These are phyloP conservation scores for Gentiana straminea DNA, from an alignment of 257 asterid genomes.

Conservation along the genomic window DNA sequence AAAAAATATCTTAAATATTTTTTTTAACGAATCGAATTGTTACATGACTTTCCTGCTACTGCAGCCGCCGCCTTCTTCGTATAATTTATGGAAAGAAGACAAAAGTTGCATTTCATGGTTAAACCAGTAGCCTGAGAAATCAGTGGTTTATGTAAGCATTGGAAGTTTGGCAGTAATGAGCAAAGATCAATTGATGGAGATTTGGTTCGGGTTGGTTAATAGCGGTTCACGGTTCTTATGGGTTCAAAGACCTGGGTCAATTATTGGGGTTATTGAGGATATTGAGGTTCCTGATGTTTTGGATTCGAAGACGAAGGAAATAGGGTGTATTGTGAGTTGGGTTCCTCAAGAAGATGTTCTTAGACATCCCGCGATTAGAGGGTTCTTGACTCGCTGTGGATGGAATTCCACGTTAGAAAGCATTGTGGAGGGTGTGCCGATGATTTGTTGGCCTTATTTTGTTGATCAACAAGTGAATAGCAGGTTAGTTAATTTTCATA, in stretches of 20 bases:
- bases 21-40: too few species aligned
- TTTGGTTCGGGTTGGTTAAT: slow-evolving; percentile 48
- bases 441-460: slow-evolving; percentile 57
- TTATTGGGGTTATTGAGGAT: slow-evolving; percentile 10
- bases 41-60: too few species aligned
- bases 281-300: slow-evolving; percentile 16
- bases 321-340: slow-evolving; percentile 52
- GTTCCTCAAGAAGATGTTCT: slow-evolving; percentile 58
- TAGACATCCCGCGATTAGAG: slow-evolving; percentile 43
- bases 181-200: slow-evolving; percentile 30
- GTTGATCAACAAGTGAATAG: slow-evolving; percentile 59
- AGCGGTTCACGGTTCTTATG: slow-evolving; percentile 49
- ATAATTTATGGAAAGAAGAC: too few species aligned
- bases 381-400: slow-evolving; percentile 57
- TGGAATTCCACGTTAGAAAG: slow-evolving; percentile 69
- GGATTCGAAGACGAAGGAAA: slow-evolving; percentile 19
- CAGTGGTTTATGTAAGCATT: slow-evolving; percentile 27
- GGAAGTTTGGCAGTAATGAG: slow-evolving; percentile 45
- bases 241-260: slow-evolving; percentile 42
- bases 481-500: slow-evolving; percentile 11
- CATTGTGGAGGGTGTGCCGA: slow-evolving; percentile 41
- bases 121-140: too few species aligned
- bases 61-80: neutral
- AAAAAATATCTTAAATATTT: too few species aligned
- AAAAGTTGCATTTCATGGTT: too few species aligned